phyloP scores from a whole-genome alignment of 202 grass and related monocot genomes.

The Cymbopogon flexuosus region DNA sequence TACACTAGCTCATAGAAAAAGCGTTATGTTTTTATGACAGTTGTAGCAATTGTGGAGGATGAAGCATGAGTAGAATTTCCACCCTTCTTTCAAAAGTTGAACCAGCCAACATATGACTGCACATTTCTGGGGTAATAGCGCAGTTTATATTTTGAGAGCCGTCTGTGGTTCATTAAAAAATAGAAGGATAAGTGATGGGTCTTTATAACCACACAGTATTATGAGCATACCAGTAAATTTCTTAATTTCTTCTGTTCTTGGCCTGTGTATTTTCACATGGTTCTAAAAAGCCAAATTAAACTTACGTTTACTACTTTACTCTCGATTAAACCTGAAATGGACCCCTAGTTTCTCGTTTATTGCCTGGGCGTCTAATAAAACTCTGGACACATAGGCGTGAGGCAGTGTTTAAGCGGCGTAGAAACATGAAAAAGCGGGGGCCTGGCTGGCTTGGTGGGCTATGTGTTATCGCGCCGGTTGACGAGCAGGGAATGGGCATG shows the following conservation, averaged over 20 bases:
- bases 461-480: too few relatives aligned
- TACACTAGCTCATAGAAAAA: neutral
- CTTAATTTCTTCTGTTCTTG: neutral
- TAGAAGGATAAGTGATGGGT: neutral
- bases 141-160: slow-evolving; percentile 1
- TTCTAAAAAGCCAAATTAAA: too few relatives aligned
- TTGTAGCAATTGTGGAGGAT: slow-evolving; percentile 4
- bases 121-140: neutral
- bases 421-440: too few relatives aligned
- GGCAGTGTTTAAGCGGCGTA: too few relatives aligned
- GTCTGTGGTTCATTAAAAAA: neutral
- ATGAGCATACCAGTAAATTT: neutral
- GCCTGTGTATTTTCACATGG: neutral
- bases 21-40: neutral
- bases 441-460: too few relatives aligned
- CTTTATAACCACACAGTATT: neutral
- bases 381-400: too few relatives aligned
- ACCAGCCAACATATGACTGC: neutral
- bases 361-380: too few relatives aligned
- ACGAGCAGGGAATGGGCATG: too few relatives aligned
- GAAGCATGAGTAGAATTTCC: slow-evolving; percentile 3
- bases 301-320: too few relatives aligned
- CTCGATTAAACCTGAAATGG: too few relatives aligned
- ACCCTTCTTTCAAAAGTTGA: neutral
- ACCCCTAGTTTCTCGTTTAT: too few relatives aligned